Base-by-base conservation (phyloP, 176 grass and related monocot species). In the Cenchrus purpureus region DNA sequence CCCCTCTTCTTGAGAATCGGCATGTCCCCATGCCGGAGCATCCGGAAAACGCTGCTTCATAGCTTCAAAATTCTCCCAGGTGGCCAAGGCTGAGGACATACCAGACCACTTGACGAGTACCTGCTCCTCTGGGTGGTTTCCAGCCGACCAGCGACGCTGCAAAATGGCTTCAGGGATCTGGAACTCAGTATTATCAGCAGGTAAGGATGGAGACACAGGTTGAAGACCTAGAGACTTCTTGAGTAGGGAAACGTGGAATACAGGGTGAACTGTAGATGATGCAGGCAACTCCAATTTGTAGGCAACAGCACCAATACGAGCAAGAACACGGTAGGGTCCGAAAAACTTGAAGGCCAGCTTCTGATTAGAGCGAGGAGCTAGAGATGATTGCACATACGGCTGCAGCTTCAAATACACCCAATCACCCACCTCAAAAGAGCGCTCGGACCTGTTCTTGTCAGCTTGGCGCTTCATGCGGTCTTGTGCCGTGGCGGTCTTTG, bases 401-500 rank as follows among this genome's bases (percentile, higher is more conserved):
- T 63, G 60, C 9, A 63, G 3, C 25, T 63, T 28, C 22, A 63
- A 2, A 1, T 4, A 63, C 0, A 63, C 22, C 1, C 3, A 5
- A 5, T 28, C 9, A 1, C 25, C 3, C 0, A 17, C 10, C 0
- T 4, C 0, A 1, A 63, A 63, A 0, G 4, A 1, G 0, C 60
- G 9, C 11, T 29, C 60, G 12, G 3, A 12, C 1, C 60, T 1
- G 4, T 29, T 4, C 25, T 63, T 63, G 25, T 63, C 60, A 0
- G 10, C 22, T 3, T 29, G 10, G 0, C 2, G 1, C 1, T 63
- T 63, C 60, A 63, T 63, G 0, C 22, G 9, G 1, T 28, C n/a
- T 13, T 29, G 60, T 0, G 60, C 60, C 22, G 1, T 2, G 4
- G 25, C 1, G 10, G 2, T 29, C 22, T 25, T 4, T 29, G 10